phyloP scores from a whole-genome alignment of 352 stramenopile species.

The Phytophthora europaea region DNA sequence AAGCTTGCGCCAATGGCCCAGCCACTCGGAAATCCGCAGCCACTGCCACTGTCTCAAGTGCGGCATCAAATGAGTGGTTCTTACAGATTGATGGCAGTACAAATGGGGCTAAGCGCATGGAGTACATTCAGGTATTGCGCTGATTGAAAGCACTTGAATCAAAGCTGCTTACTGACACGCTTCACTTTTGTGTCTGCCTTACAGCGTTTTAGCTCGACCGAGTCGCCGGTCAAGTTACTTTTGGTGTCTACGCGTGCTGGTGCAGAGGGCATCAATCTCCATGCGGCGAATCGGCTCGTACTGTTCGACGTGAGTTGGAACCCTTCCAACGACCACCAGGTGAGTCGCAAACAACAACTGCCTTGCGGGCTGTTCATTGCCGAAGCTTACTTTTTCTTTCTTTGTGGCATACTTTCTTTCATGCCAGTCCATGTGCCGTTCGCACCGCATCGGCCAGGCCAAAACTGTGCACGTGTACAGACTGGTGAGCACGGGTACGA shows the following conservation, averaged over 20 bases:
- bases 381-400: neutral
- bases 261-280: slow-evolving; percentile 91
- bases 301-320: slow-evolving; percentile 95
- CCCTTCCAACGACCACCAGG: slow-evolving; percentile 91
- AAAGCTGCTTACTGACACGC: neutral
- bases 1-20: slow-evolving; percentile 14
- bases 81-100: slow-evolving; percentile 87
- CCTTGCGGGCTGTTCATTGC: neutral
- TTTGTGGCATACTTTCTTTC: slow-evolving; percentile 8
- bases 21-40: slow-evolving; percentile 8
- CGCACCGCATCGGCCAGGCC: slow-evolving; percentile 89
- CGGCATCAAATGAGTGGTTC: slow-evolving; percentile 66
- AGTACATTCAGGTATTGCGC: slow-evolving; percentile 78
- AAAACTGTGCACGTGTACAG: slow-evolving; percentile 94
- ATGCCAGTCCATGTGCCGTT: slow-evolving; percentile 92
- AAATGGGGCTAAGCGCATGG: slow-evolving; percentile 80
- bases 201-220: slow-evolving; percentile 69
- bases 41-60: slow-evolving; percentile 1
- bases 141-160: neutral
- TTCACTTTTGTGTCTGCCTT: slow-evolving; percentile 10
- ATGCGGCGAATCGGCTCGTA: slow-evolving; percentile 91
- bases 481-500: slow-evolving; percentile 93
- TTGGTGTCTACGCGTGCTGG: slow-evolving; percentile 85
- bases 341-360: slow-evolving; percentile 25
- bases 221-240: slow-evolving; percentile 72